phyloP scores from a whole-genome alignment of 1,284 basidiomycete species.

The Apiotrichum mycotoxinovorans region DNA sequence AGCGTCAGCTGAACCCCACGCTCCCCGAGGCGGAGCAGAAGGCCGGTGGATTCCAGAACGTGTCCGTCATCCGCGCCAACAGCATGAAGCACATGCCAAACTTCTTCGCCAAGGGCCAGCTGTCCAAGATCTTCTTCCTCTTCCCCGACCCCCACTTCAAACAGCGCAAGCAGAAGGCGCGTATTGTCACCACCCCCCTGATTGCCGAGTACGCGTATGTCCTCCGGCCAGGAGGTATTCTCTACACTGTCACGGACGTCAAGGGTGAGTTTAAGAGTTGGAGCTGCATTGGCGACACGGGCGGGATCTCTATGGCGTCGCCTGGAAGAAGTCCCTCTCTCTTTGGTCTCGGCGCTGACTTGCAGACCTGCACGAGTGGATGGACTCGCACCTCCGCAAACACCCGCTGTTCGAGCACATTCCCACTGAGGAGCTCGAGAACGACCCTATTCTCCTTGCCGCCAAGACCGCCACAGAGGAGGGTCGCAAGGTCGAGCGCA shows the following conservation, averaged over 20 bases:
- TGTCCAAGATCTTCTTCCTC: constrained; percentile 93
- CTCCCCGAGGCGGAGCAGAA: constrained; percentile 31
- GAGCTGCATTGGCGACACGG: neutral
- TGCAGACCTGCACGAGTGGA: constrained; percentile 87
- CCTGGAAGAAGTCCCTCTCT: too few relatives aligned
- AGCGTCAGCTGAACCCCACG: constrained; percentile 60
- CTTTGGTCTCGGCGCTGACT: neutral
- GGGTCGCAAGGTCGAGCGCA: constrained; percentile 93
- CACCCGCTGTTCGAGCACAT: constrained; percentile 85
- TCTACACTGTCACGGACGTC: constrained; percentile 98
- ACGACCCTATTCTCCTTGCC: constrained; percentile 65
- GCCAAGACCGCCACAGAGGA: constrained; percentile 87
- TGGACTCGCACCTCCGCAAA: constrained; percentile 76
- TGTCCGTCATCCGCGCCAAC: constrained; percentile 92
- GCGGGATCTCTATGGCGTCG: too few relatives aligned
- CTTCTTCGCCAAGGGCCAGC: constrained; percentile 86
- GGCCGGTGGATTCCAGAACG: constrained; percentile 74
- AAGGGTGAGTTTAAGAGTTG: constrained; percentile 46
- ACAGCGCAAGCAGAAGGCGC: constrained; percentile 92
- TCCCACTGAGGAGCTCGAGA: constrained; percentile 67
- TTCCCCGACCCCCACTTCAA: constrained; percentile 99
- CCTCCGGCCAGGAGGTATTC: constrained; percentile 81
- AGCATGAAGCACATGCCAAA: constrained; percentile 99
- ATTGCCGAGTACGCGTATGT: constrained; percentile 90
- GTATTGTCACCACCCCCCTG: constrained; percentile 89